Evolutionary conservation across 441 rosid genomes (phyloP), one percentile per base, ranked within the genome.

Genomic region (Iberis amara): DNA sequence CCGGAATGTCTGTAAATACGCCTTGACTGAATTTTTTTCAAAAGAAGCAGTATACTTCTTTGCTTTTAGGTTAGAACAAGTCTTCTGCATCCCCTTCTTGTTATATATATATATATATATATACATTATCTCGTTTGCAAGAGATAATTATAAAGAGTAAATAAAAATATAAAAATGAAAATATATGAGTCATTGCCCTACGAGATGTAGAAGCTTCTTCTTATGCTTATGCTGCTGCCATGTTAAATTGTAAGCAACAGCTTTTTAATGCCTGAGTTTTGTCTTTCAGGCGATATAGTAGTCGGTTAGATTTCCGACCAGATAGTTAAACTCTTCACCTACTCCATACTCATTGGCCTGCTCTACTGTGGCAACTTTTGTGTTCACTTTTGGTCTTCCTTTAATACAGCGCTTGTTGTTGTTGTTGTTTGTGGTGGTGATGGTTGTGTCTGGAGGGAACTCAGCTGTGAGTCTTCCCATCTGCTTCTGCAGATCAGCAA

Each of bases 401-500:
- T 82, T 85, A 37, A 75, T 68, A 28, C 70, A 55, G 44, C 87
- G 96, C 64, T 86, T 86, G 71, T 76, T 83, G 61, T 59, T 63
- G 62, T 76, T 83, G 61, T 59, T 63, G 62, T 78, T 82, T 65
- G 71, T 32, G 9, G 0, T 82, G 45, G 18, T 61, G 4, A n/a
- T n/a, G n/a, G n/a, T n/a, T n/a, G n/a, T n/a, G n/a, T 89, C 95
- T 0, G 81, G 56, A 8, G 94, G 92, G 39, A 89, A 84, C 73
- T 92, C 99, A 8, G 99, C 96, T 5, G 85, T 74, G 37, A 92
- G 96, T 70, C 92, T 84, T 61, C 95, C 96, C 99, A 92, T 92
- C 78, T 89, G 96, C 71, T 86, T 92, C 80, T 92, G 99, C 61
- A 92, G 76, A 70, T 92, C 92, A 58, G 86, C 95, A 40, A 92